These are phyloP conservation scores for Starmerella riodocensis DNA, from an alignment of 805 yeast species.

Conservation along the genomic window DNA sequence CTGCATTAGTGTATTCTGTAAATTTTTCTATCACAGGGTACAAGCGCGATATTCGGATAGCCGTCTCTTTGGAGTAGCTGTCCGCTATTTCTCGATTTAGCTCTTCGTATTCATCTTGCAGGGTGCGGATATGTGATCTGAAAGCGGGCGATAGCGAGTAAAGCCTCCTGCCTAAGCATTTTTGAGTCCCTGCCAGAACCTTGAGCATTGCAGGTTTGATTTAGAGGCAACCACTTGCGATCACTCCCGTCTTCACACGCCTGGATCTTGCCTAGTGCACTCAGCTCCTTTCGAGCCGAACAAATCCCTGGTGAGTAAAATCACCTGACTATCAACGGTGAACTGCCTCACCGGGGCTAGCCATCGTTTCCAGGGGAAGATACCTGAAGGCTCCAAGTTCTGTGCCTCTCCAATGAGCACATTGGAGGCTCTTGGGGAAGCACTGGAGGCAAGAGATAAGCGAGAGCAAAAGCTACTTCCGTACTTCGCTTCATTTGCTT, in stretches of 20 bases:
- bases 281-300: no score
- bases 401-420: no score
- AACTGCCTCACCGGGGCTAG: no score
- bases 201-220: no score
- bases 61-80: slow-evolving; percentile 31
- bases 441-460: slow-evolving; percentile 10
- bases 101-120: slow-evolving; percentile 31
- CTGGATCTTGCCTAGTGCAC: no score
- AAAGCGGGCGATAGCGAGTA: slow-evolving; percentile 38
- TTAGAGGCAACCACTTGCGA: no score
- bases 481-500: slow-evolving; percentile 18
- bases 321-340: no score
- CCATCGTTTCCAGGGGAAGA: no score
- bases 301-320: no score
- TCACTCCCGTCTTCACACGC: no score
- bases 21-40: slow-evolving; percentile 34
- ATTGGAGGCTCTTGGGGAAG: not conserved
- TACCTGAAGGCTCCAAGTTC: no score
- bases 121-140: slow-evolving; percentile 34
- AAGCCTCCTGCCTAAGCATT: not conserved
- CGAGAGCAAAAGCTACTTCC: slow-evolving; percentile 8
- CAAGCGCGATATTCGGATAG: slow-evolving; percentile 37
- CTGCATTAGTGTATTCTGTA: slow-evolving; percentile 28
- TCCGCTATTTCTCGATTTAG: slow-evolving; percentile 34
- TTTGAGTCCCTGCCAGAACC: no score